Conservation (phyloP, 2,329 filamentous ascomycete species). For the Emergomyces pasteurianus region DNA sequence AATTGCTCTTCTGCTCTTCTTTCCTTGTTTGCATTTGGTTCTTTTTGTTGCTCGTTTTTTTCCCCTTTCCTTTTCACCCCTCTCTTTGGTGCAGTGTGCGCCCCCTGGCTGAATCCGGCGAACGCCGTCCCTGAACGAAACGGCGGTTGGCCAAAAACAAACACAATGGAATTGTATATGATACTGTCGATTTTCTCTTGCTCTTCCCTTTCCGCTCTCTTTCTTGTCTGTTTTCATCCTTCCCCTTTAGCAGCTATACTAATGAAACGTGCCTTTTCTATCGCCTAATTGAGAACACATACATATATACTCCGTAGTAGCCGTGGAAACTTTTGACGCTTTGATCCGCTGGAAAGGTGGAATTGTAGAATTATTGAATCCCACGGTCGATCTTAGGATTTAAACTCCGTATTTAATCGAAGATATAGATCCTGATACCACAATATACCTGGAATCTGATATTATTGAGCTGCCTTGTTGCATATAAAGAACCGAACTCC, state of each 20-base stretch:
- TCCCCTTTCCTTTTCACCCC: neutral
- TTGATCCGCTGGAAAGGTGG: neutral
- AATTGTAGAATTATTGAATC: neutral
- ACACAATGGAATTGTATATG: neutral
- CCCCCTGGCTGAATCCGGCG: neutral
- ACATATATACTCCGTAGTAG: neutral
- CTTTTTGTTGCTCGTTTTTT: neutral
- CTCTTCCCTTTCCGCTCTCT: neutral
- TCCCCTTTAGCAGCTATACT: neutral
- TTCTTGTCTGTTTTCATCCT: neutral
- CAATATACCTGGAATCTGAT: neutral
- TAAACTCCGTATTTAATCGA: neutral
- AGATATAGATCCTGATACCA: neutral
- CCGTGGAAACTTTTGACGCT: neutral
- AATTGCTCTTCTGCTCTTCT: neutral
- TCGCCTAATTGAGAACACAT: neutral
- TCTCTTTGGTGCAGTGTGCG: neutral
- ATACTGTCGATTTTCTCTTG: conserved; percentile 1
- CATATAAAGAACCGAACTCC: neutral
- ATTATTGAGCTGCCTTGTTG: neutral
- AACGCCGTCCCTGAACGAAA: neutral
- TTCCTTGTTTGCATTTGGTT: neutral
- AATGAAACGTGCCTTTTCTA: neutral
- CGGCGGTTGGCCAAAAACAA: neutral
- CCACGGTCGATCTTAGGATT: neutral